Evolutionary conservation across 163 green algal genomes (phyloP).

Genomic region (Prototheca cutis): DNA sequence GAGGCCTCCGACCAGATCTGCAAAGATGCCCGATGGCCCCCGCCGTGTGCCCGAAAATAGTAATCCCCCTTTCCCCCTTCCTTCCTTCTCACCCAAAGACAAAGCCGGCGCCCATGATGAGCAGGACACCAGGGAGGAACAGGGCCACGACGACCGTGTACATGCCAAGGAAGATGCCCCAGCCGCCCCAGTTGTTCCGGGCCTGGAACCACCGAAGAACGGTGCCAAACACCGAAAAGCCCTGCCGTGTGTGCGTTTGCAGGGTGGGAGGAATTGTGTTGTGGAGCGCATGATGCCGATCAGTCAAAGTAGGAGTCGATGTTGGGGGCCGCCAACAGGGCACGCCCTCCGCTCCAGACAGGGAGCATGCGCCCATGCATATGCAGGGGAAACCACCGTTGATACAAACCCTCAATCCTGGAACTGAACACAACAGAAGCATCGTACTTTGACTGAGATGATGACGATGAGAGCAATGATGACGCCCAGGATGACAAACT

Average conservation of each 20-base stretch:
- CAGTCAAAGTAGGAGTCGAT: no score
- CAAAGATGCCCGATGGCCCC: no score
- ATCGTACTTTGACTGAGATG: constrained; percentile 35
- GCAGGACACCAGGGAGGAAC: constrained; percentile 31
- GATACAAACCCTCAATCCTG: no score
- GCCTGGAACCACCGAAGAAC: constrained; percentile 43
- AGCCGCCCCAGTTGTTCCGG: constrained; percentile 47
- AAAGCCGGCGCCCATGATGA: constrained; percentile 44
- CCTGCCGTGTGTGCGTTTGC: constrained; percentile 24
- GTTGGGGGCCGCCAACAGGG: no score
- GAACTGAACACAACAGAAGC: no score
- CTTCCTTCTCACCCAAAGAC: constrained; percentile 47
- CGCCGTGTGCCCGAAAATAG: no score
- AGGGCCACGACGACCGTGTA: constrained; percentile 31
- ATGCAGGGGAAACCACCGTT: no score
- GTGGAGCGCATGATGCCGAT: no score
- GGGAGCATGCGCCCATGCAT: no score
- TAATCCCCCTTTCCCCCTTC: neutral
- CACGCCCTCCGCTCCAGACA: no score
- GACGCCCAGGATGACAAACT: constrained; percentile 27
- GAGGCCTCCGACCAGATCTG: no score
- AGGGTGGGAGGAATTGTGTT: no score
- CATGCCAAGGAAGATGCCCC: constrained; percentile 37
- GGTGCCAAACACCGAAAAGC: constrained; percentile 36
- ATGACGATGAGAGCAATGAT: constrained; percentile 45